These are phyloP conservation scores for Podospora pseudopauciseta DNA, from an alignment of 495 filamentous ascomycete species.

Conservation along the genomic window DNA sequence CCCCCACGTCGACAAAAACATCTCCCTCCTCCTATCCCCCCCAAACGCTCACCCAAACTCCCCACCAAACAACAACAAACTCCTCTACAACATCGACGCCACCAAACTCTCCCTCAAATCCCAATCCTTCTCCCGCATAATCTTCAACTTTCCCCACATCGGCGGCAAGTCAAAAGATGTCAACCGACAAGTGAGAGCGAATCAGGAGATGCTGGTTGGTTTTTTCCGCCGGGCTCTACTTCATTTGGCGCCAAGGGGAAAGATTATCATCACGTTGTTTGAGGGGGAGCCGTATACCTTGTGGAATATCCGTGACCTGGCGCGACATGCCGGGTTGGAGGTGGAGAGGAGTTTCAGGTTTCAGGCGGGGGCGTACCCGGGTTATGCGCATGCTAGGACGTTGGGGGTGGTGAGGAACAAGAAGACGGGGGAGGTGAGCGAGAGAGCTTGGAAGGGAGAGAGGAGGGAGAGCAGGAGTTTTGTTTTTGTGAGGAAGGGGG, in stretches of 20 bases:
- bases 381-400: conserved; percentile 85
- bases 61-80: conserved; percentile 34
- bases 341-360: conserved; percentile 79
- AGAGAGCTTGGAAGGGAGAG: conserved; percentile 69
- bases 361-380: conserved; percentile 68
- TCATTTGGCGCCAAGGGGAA: conserved; percentile 38
- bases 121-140: conserved; percentile 43
- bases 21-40: conserved; percentile 45
- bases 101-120: conserved; percentile 17
- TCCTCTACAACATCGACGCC: conserved; percentile 64
- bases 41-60: conserved; percentile 34
- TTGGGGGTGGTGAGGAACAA: conserved; percentile 67
- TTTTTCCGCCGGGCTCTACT: conserved; percentile 65
- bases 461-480: conserved; percentile 71
- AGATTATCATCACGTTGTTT: conserved; percentile 82
- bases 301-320: conserved; percentile 90
- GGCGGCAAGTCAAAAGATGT: conserved; percentile 89
- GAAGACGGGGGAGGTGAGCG: conserved; percentile 44
- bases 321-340: conserved; percentile 68
- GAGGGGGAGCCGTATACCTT: conserved; percentile 90
- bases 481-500: conserved; percentile 65
- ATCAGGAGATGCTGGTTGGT: conserved; percentile 81
- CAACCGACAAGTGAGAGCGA: conserved; percentile 86
- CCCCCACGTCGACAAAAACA: conserved; percentile 63
- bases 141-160: conserved; percentile 97